Evolutionary conservation across 768 basidiomycete species (phyloP), one percentile per base, ranked within the genome.

Genomic region (Termitomyces sp.): DNA sequence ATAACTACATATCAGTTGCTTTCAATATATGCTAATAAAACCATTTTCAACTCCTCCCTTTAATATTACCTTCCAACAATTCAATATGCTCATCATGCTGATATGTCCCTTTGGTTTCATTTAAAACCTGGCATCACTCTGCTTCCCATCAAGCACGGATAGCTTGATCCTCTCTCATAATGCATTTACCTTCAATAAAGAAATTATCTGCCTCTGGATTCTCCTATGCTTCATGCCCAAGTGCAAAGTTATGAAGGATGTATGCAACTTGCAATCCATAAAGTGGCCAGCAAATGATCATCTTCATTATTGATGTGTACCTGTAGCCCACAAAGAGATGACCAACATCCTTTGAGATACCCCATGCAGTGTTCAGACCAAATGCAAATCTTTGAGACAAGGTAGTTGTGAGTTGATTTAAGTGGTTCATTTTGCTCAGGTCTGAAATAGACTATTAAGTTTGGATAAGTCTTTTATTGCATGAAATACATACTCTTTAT

Each of bases 331-430:
- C 53, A 23, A 0, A 73, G 57, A 3, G 68, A 72, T 13, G 23
- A 52, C 53, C 57, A 72, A 0, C 65, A 54, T 12, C 68, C 70
- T 52, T 71, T 72, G 2, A 69, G 47, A 39, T 53, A 67, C 4
- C 69, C 70, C 13, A 71, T 53, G 33, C 57, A 59, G 47, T 72
- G 69, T 38, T 72, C 71, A 7, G 70, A 72, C 2, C 63, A 57
- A 3, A 71, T 59, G 1, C 64, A 59, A 23, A 71, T 54, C 11
- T 23, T 20, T 13, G 66, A 70, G 33, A 70, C 59, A 59, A 63
- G 45, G 35, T 64, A 63, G 52, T 68, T 68, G 53, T 61, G 49
- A 4, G 7, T 51, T 29, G 53, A 23, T 50, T 68, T 70, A 12
- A 56, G 49, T 25, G 20, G 36, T 32, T 41, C n/a, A 38, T 49